These are phyloP conservation scores for Gymnopus androsaceus DNA, from an alignment of 1,284 basidiomycete species.

Conservation along the genomic window DNA sequence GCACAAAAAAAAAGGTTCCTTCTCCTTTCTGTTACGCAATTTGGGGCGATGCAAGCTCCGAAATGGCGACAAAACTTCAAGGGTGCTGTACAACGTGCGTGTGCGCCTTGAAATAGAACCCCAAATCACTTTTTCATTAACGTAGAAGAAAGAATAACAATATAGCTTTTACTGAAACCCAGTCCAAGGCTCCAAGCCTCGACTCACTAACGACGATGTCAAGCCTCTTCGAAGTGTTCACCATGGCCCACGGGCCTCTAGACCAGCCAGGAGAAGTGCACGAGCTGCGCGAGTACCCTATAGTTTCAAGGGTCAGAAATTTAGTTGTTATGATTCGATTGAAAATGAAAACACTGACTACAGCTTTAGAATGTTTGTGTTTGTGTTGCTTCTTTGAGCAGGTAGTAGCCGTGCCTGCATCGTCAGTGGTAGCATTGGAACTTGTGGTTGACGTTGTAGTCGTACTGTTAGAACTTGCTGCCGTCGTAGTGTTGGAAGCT, in stretches of 20 bases:
- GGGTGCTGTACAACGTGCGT: too few species aligned
- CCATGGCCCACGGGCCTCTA: conserved; percentile 29
- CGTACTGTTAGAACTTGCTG: not conserved
- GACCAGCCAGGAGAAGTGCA: conserved; percentile 29
- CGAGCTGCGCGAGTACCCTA: conserved; percentile 38
- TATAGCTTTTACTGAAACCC: conserved; percentile 32
- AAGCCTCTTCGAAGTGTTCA: conserved; percentile 25
- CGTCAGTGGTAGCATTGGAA: conserved; percentile 14
- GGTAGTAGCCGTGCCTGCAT: conserved; percentile 16
- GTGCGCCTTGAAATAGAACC: too few species aligned
- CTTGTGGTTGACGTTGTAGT: conserved; percentile 10
- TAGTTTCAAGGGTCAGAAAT: not conserved
- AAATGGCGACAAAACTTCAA: too few species aligned
- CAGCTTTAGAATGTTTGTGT: conserved; percentile 3
- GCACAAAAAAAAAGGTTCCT: too few species aligned
- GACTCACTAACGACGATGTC: conserved; percentile 25
- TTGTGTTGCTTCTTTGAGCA: not conserved
- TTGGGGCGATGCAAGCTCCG: too few species aligned
- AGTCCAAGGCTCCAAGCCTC: conserved; percentile 28
- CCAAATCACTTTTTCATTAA: conserved; percentile 12
- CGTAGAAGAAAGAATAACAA: conserved; percentile 1
- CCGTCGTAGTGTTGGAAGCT: conserved; percentile 5
- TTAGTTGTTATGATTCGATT: not conserved
- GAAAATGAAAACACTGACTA: conserved; percentile 11
- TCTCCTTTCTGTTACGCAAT: too few species aligned